Conservation (phyloP, 2,329 filamentous ascomycete genomes). For the Curvularia hawaiiensis region DNA sequence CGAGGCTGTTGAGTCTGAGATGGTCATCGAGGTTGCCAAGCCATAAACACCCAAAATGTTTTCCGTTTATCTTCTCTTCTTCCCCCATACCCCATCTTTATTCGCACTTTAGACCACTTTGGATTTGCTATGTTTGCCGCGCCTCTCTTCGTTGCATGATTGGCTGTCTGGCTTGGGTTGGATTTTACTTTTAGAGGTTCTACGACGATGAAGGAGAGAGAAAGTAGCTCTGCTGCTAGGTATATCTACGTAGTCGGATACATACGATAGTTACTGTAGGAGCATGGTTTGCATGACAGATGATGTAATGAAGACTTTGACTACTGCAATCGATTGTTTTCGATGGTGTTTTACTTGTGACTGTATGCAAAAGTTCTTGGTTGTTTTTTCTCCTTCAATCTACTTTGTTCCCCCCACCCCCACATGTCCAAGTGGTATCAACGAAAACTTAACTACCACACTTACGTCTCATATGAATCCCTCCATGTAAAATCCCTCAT, state of each 20-base stretch:
- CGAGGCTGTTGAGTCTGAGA: conserved; percentile 44
- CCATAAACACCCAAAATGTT: conserved; percentile 22
- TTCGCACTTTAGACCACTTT: conserved; percentile 5
- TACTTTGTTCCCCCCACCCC: no score
- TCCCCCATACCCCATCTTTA: conserved; percentile 22
- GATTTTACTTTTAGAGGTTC: neutral
- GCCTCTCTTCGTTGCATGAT: neutral
- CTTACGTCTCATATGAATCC: neutral
- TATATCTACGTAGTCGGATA: neutral
- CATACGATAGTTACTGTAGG: neutral
- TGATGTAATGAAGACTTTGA: neutral
- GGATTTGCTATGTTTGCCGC: conserved; percentile 3
- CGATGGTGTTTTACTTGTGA: neutral
- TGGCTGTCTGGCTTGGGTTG: neutral
- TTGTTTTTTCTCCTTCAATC: no score
- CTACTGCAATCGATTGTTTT: neutral
- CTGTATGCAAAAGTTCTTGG: no score
- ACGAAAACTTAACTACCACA: neutral
- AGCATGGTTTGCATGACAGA: neutral
- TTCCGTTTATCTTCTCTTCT: neutral
- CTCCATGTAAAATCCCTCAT: neutral
- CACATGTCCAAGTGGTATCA: neutral
- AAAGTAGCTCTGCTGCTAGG: neutral
- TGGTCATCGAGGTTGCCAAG: conserved; percentile 34
- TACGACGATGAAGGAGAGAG: neutral